Percentiles rank a stretch among this genome's conserved stretches.
These are phyloP conservation scores for Globisporangium irregulare DNA, from an alignment of 352 stramenopile genomes.

Conservation along the genomic window DNA sequence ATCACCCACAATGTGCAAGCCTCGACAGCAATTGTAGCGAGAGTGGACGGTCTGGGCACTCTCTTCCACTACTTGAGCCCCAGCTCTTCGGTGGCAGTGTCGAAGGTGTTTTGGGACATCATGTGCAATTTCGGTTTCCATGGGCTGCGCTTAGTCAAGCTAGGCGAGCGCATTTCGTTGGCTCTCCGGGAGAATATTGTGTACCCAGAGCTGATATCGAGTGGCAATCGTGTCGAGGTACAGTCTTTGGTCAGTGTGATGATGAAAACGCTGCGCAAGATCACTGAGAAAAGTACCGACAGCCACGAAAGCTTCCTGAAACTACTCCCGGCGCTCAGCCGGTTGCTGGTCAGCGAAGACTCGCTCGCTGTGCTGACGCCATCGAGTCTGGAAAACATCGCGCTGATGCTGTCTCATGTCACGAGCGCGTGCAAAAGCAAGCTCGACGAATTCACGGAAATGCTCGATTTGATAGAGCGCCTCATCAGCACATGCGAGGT, in stretches of 20 bases:
- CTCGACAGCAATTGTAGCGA: background rate
- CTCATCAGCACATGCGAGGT: background rate
- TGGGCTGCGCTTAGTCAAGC: background rate
- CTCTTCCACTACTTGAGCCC: background rate
- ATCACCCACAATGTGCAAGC: background rate
- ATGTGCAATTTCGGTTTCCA: background rate
- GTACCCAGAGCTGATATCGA: background rate
- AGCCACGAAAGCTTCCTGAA: background rate
- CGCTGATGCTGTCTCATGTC: background rate
- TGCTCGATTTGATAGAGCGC: background rate
- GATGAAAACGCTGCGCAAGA: slow-evolving; percentile 2
- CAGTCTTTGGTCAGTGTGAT: background rate
- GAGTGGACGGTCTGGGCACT: background rate
- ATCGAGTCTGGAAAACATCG: slow-evolving; percentile 2
- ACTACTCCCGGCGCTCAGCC: background rate
- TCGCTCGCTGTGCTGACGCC: background rate
- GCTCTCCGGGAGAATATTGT: background rate
- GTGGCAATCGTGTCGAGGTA: background rate
- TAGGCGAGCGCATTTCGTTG: background rate
- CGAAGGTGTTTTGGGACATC: background rate
- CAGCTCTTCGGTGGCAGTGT: background rate
- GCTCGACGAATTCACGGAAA: background rate
- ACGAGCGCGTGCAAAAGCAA: background rate
- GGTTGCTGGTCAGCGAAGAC: background rate
- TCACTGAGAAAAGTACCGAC: background rate